Conservation (phyloP, 1,284 basidiomycete genomes). For the Stereum hirsutum region DNA sequence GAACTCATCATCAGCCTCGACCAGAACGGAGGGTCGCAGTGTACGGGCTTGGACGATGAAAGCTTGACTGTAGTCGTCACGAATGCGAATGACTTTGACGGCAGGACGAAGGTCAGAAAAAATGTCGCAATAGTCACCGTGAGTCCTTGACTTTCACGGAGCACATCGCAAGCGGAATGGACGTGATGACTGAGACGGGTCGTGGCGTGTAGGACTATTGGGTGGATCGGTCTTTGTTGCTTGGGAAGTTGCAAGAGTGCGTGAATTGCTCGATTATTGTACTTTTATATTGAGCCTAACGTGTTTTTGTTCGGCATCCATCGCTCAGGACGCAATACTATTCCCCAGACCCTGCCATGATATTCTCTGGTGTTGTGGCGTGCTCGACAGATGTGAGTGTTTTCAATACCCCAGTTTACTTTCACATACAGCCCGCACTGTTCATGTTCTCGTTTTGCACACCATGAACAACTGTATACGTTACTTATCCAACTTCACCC, state of each 20-base stretch:
- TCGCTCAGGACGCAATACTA: conserved; percentile 38
- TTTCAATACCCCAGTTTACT: background rate
- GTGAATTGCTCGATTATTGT: too few species aligned
- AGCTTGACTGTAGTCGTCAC: too few species aligned
- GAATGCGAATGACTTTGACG: conserved; percentile 44
- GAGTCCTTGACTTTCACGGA: conserved; percentile 10
- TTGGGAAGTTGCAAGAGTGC: conserved; percentile 51
- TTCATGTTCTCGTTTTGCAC: too few species aligned
- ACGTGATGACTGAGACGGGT: background rate
- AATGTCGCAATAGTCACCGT: conserved; percentile 35
- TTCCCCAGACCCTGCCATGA: conserved; percentile 65
- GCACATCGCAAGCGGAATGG: background rate
- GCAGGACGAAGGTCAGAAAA: conserved; percentile 29
- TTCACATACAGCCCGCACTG: conserved; percentile 1
- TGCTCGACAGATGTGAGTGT: conserved; percentile 52
- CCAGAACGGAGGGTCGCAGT: too few species aligned
- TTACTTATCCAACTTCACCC: conserved; percentile 1
- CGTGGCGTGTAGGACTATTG: conserved; percentile 51
- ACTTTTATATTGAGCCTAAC: background rate
- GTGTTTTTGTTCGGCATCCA: background rate
- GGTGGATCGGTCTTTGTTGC: conserved; percentile 56
- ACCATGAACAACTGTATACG: too few species aligned
- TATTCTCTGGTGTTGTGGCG: conserved; percentile 78
- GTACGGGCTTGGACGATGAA: too few species aligned
- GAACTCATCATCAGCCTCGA: too few species aligned